These are phyloP conservation scores for Pseudocercospora cruenta DNA, from an alignment of 2,329 filamentous ascomycete genomes.

Conservation along the genomic window DNA sequence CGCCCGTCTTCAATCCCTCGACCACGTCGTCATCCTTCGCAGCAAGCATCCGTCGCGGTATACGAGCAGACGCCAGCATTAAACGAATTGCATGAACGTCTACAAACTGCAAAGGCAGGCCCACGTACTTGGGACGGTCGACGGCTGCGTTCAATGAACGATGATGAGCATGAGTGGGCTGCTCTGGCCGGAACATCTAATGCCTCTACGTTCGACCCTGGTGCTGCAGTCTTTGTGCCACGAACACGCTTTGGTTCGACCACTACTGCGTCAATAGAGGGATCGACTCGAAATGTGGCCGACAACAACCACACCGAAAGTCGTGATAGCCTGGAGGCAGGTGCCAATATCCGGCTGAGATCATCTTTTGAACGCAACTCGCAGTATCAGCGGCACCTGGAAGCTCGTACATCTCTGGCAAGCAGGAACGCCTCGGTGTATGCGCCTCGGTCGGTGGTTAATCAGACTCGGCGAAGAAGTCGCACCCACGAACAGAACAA, in stretches of 20 bases:
- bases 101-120: background rate
- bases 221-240: conserved; percentile 36
- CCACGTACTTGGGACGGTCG: background rate
- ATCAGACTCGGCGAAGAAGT: conserved; percentile 22
- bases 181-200: background rate
- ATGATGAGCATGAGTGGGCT: background rate
- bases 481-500: conserved; percentile 25
- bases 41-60: background rate
- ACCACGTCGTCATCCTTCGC: background rate
- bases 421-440: background rate
- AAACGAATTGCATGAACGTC: background rate
- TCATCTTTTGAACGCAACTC: background rate
- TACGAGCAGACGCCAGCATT: background rate
- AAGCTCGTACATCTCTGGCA: background rate
- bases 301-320: background rate
- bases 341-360: background rate
- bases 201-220: conserved; percentile 31
- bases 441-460: background rate
- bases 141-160: background rate
- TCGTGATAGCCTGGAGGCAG: background rate
- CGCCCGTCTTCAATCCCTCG: conserved; percentile 2
- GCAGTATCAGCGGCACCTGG: background rate
- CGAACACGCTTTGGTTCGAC: conserved; percentile 30
- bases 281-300: background rate
- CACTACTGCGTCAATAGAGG: conserved; percentile 14